Percentiles rank a stretch among this genome's conserved stretches.
Conservation (phyloP, 1,284 basidiomycete genomes). For the Ganoderma lingzhi region DNA sequence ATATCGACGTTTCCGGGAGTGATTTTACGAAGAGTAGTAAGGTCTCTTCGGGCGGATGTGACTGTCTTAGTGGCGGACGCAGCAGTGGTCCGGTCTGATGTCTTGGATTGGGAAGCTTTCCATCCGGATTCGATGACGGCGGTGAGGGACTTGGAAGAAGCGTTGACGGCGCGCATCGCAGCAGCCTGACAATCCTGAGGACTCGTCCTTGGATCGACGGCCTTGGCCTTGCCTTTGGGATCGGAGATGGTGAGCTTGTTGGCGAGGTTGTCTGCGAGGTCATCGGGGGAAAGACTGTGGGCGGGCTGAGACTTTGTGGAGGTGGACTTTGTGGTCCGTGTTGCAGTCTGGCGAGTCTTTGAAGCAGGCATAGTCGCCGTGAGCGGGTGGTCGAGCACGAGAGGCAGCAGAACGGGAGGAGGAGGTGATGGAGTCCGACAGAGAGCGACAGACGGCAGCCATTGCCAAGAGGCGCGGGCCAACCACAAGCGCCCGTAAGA, state of each 20-base stretch:
- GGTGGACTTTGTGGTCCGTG: constrained; percentile 16
- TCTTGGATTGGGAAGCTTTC: constrained; percentile 48
- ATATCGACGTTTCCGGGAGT: constrained; percentile 63
- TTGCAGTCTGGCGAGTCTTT: constrained; percentile 13
- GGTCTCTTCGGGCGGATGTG: constrained; percentile 44
- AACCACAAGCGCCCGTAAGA: not conserved
- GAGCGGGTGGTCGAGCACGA: not conserved
- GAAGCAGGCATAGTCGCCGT: constrained; percentile 22
- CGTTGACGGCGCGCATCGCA: constrained; percentile 70
- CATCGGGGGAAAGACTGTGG: constrained; percentile 28
- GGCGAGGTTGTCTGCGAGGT: constrained; percentile 36
- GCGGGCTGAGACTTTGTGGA: constrained; percentile 23
- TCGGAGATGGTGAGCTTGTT: constrained; percentile 37
- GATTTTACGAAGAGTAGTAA: constrained; percentile 55
- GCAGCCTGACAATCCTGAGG: constrained; percentile 37
- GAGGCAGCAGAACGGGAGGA: not conserved
- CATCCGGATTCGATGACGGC: constrained; percentile 62
- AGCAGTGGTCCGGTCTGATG: constrained; percentile 35
- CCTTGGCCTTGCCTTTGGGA: constrained; percentile 31
- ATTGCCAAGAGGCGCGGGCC: no score
- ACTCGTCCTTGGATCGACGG: not conserved
- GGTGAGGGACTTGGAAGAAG: constrained; percentile 64
- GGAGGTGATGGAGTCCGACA: not conserved
- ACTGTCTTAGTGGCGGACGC: constrained; percentile 45
- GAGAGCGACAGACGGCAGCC: not conserved